Evolutionary conservation across 805 yeast genomes (phyloP).

Genomic region (Saccharomycopsis sp.): DNA sequence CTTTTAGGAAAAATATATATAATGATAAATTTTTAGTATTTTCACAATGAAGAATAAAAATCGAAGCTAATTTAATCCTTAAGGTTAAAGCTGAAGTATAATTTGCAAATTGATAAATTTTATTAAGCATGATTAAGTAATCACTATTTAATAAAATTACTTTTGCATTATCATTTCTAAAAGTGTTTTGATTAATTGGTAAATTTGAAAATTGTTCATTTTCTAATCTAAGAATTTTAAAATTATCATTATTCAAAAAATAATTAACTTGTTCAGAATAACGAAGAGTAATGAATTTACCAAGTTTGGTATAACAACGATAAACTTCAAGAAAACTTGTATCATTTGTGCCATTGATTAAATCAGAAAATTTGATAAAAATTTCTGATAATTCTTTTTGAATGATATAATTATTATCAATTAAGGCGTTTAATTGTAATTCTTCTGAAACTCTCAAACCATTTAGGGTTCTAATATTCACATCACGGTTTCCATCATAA

Average conservation of each 20-base stretch:
- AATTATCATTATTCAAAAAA: constrained; percentile 2
- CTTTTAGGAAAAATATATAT: background rate
- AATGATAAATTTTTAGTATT: background rate
- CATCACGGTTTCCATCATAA: background rate
- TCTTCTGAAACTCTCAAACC: background rate
- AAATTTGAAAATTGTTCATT: too few relatives aligned
- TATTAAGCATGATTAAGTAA: background rate
- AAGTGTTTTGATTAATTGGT: too few relatives aligned
- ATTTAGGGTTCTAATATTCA: background rate
- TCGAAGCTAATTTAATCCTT: constrained; percentile 1
- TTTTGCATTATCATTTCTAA: background rate
- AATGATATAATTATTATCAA: background rate
- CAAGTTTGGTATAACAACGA: background rate
- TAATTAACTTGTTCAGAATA: constrained; percentile 1
- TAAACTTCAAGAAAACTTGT: background rate
- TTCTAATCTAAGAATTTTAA: too few relatives aligned
- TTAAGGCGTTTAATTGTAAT: background rate
- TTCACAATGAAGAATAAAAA: constrained; percentile 5
- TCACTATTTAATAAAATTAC: too few relatives aligned
- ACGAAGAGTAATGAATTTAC: background rate
- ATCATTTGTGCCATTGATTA: background rate
- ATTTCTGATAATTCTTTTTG: background rate
- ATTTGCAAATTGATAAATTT: constrained; percentile 1
- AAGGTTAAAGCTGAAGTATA: background rate
- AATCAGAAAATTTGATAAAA: background rate